Base-by-base conservation (phyloP, 75 land plant species). In the Selaginella moellendorffii region DNA sequence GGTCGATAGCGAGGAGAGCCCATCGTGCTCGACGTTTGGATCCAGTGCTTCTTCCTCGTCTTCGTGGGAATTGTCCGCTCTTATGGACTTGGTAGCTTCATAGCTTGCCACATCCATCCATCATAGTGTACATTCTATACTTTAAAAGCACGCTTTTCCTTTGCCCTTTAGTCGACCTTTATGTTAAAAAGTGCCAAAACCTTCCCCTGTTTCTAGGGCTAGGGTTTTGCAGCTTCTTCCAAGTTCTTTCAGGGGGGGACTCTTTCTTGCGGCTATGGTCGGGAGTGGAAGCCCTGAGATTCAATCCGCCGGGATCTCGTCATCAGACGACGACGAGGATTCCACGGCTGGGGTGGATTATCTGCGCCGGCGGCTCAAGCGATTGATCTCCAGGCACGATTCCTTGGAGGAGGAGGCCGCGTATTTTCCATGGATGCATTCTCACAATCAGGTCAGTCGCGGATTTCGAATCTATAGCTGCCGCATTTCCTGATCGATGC, bases 391-490 rank as follows among this genome's bases (percentile, higher is more conserved):
- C 21, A 8, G 24, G n/a, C 19, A 56, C 9, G 59, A 56, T 56
- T 56, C 59, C 9, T 21, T 56, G n/a, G 59, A 56, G 24, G 24
- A 21, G n/a, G 59, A 19, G 19, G 59, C 59, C n/a, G 24, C 24
- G 8, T 25, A 56, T 56, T 21, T 56, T 8, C 59, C 59, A 56
- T 19, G 59, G 23, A 56, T 56, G 59, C 25, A 56, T 19, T 21
- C 59, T 8, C 59, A 56, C 21, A 56, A 24, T 8, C 59, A 56
- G 59, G 59, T 56, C n/a, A n/a, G n/a, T n/a, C n/a, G n/a, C n/a
- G n/a, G n/a, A n/a, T n/a, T n/a, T n/a, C n/a, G n/a, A n/a, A n/a
- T n/a, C n/a, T n/a, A n/a, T n/a, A n/a, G n/a, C n/a, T n/a, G n/a
- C n/a, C n/a, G n/a, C n/a, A n/a, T n/a, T n/a, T n/a, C n/a, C n/a